These are phyloP conservation scores for Heracleum sosnowskyi DNA, from an alignment of 129 eudicot genomes.

Conservation along the genomic window DNA sequence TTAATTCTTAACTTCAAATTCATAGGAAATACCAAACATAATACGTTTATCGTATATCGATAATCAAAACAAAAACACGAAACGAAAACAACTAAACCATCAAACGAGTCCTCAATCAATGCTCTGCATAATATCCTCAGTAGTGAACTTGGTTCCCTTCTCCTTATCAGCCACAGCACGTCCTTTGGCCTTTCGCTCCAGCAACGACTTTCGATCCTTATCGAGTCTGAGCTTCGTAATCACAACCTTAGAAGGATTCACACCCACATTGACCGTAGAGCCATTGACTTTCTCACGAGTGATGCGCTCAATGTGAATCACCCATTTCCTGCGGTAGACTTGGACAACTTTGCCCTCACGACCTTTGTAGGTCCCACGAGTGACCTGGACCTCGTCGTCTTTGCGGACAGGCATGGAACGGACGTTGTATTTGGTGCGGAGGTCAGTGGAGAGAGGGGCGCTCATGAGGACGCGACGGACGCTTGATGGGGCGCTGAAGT, in stretches of 20 bases:
- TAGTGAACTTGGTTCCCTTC: conserved; percentile 58
- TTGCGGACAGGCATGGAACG: conserved; percentile 62
- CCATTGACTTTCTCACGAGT: conserved; percentile 78
- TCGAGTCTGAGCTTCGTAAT: conserved; percentile 55
- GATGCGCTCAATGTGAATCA: conserved; percentile 57
- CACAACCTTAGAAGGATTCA: conserved; percentile 54
- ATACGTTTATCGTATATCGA: too few relatives aligned
- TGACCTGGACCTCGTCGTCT: conserved; percentile 70
- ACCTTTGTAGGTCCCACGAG: conserved; percentile 65
- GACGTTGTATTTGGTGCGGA: conserved; percentile 58
- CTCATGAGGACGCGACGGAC: conserved; percentile 63
- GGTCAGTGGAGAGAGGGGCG: conserved; percentile 58
- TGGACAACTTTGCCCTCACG: conserved; percentile 61
- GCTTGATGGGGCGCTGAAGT: conserved; percentile 69
- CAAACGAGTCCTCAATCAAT: conserved; percentile 15
- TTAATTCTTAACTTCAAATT: neutral
- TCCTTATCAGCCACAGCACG: conserved; percentile 49
- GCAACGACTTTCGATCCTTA: conserved; percentile 55
- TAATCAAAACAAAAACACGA: neutral
- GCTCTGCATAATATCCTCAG: conserved; percentile 49
- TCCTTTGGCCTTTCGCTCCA: conserved; percentile 62
- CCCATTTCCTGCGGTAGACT: conserved; percentile 58
- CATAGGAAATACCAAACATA: neutral
- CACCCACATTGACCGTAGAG: conserved; percentile 60
- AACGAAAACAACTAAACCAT: neutral